Evolutionary conservation across 108 stramenopile species (phyloP), one percentile per base, ranked within the genome.

Genomic region (Conticribra guillardii): DNA sequence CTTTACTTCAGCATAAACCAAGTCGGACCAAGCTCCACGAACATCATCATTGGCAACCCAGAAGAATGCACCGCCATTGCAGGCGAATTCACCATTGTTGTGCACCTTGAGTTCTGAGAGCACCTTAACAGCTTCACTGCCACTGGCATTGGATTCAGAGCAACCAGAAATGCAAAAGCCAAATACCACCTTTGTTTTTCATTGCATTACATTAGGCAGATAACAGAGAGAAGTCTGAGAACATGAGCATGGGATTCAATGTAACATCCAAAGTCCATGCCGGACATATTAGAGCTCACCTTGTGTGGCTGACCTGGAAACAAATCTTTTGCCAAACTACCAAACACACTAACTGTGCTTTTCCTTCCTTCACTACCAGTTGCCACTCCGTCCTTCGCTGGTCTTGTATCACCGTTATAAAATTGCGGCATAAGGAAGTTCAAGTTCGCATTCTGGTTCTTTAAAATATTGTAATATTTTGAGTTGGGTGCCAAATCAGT

Each of bases 391-490:
- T 85, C 81, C 8, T 31, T 27, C 15, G 57, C 81, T 22, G 84
- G 84, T 30, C 76, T 53, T 53, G 81, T 80, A 22, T 74, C 60
- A 19, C 84, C 79, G 29, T 87, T 87, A 69, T 87, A 87, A 55
- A 82, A 84, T 52, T 87, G 86, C 0, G 86, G 86, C 81, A 84
- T 80, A 23, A 84, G 46, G 21, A 82, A 84, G 52, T 87, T 81
- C 37, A 87, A 54, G 19, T 67, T 54, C 30, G 30, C 37, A 24
- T 45, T 27, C 17, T 75, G 61, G 14, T 49, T 61, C 33, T 75
- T 69, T 23, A 85, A 30, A 2, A 79, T 31, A 0, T 74, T 21
- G 23, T 74, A 85, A 32, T 82, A 69, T 53, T 28, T 37, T 1
- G 50, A 80, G 21, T 67, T 54, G 0, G 72, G 64, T 2, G 56